phyloP scores from a whole-genome alignment of 2,329 filamentous ascomycete species.

The Elsinoe perseae region DNA sequence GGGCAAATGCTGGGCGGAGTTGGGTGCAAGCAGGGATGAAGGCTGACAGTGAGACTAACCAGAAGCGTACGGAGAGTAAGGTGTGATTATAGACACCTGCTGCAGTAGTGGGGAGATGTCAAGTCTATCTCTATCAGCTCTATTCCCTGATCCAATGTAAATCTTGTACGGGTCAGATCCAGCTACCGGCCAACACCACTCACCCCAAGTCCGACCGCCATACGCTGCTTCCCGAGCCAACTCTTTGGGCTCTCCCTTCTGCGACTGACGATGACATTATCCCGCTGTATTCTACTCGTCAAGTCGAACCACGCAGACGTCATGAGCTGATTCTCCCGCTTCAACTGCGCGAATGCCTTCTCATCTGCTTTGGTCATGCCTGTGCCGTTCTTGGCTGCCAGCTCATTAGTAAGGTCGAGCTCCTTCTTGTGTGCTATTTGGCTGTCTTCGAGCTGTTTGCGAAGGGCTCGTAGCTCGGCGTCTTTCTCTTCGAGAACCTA shows the following conservation, averaged over 20 bases:
- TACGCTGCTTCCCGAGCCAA: conserved; percentile 76
- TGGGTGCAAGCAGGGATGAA: conserved; percentile 18
- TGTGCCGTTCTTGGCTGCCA: conserved; percentile 5
- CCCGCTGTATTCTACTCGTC: conserved; percentile 69
- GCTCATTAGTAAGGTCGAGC: neutral
- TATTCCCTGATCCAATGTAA: no score
- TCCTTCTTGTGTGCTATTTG: conserved; percentile 17
- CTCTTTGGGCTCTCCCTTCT: conserved; percentile 67
- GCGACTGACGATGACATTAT: conserved; percentile 69
- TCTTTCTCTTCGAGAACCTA: conserved; percentile 7
- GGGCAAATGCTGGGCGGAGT: neutral
- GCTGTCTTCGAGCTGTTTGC: conserved; percentile 14
- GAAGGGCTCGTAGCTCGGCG: neutral
- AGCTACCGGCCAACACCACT: conserved; percentile 3
- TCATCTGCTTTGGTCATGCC: conserved; percentile 12
- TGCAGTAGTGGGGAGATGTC: neutral
- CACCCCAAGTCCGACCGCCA: conserved; percentile 28
- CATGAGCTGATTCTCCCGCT: conserved; percentile 71
- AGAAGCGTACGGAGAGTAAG: neutral
- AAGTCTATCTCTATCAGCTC: neutral
- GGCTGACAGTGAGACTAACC: neutral
- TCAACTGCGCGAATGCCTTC: conserved; percentile 56
- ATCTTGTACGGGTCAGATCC: conserved; percentile 26
- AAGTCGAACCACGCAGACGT: conserved; percentile 82
- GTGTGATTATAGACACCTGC: neutral